phyloP scores from a whole-genome alignment of 2,329 filamentous ascomycete genomes.

The Talaromyces atroroseus region DNA sequence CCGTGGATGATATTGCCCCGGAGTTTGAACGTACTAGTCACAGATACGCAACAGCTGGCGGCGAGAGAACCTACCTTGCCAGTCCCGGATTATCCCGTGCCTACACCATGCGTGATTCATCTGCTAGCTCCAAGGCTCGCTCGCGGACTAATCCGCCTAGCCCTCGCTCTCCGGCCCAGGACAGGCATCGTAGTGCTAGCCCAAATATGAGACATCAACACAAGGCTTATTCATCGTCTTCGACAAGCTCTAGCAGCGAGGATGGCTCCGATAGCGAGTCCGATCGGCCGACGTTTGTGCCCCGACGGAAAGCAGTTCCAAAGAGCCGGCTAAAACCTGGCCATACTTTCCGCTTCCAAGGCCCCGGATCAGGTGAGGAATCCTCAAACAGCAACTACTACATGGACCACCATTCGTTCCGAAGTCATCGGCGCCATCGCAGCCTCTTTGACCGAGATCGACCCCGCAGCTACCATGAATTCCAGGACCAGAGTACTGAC shows the following conservation, averaged over 20 bases:
- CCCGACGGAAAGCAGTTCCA: constrained; percentile 38
- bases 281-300: constrained; percentile 8
- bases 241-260: constrained; percentile 36
- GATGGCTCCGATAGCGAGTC: constrained; percentile 21
- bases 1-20: constrained; percentile 26
- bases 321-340: constrained; percentile 32
- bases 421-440: constrained; percentile 9
- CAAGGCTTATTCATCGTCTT: constrained; percentile 27
- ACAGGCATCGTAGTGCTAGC: constrained; percentile 41
- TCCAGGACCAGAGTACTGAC: constrained; percentile 24
- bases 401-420: constrained; percentile 8
- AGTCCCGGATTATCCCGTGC: constrained; percentile 49
- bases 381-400: constrained; percentile 15
- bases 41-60: constrained; percentile 49
- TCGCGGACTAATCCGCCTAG: constrained; percentile 33
- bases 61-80: constrained; percentile 54
- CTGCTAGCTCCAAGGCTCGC: constrained; percentile 30
- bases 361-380: constrained; percentile 28
- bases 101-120: constrained; percentile 48
- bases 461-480: constrained; percentile 16
- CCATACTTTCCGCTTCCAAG: constrained; percentile 24
- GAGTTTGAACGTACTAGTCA: constrained; percentile 49
- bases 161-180: constrained; percentile 24
- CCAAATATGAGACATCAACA: constrained; percentile 35
- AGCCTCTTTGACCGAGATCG: constrained; percentile 17